phyloP scores from a whole-genome alignment of 176 grass and related monocot genomes.

The Dactylis glomerata region DNA sequence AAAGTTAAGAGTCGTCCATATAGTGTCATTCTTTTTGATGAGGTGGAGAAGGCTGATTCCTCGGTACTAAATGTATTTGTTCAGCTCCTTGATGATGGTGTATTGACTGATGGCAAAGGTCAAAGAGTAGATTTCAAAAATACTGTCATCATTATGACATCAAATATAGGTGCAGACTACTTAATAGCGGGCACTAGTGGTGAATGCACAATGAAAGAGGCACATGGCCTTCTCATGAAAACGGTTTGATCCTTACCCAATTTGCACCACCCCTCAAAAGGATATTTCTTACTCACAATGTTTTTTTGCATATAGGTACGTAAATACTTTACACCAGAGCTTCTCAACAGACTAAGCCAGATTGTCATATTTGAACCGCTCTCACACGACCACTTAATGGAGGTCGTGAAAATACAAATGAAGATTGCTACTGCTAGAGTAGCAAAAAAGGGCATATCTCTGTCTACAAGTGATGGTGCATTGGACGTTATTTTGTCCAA shows the following conservation, averaged over 20 bases:
- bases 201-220: constrained; percentile 13
- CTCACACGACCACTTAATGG: constrained; percentile 31
- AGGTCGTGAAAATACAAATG: constrained; percentile 47
- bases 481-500: constrained; percentile 42
- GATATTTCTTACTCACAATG: neutral
- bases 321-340: constrained; percentile 39
- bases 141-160: constrained; percentile 45
- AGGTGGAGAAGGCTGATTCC: constrained; percentile 39
- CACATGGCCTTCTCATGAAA: constrained; percentile 4
- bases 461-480: constrained; percentile 47
- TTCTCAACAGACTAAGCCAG: constrained; percentile 37
- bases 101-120: constrained; percentile 42
- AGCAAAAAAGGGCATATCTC: constrained; percentile 43
- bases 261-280: neutral
- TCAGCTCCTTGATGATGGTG: constrained; percentile 41
- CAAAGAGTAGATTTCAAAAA: constrained; percentile 40
- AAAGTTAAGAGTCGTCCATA: constrained; percentile 31
- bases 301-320: constrained; percentile 9
- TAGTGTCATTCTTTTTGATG: constrained; percentile 41
- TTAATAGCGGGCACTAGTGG: constrained; percentile 20
- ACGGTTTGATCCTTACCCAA: neutral
- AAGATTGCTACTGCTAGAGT: constrained; percentile 38
- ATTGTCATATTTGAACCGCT: constrained; percentile 39
- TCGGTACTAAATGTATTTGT: constrained; percentile 34
- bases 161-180: constrained; percentile 40